Conservation (phyloP, 2,329 filamentous ascomycete genomes). For the Celoporthe dispersa region DNA sequence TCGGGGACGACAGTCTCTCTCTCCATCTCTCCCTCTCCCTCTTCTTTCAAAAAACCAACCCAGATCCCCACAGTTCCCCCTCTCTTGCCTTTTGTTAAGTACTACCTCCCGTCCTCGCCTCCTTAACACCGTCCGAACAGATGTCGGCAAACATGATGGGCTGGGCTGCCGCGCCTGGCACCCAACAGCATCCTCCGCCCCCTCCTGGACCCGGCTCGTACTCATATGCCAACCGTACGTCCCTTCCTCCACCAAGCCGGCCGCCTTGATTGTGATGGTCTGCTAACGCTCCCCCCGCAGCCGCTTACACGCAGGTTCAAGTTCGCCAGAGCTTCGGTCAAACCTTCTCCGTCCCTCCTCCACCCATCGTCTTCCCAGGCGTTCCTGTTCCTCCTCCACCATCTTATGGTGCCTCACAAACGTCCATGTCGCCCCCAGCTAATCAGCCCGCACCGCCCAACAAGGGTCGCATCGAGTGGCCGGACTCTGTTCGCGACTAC, state of each 20-base stretch:
- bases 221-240: slow-evolving; percentile 46
- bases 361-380: slow-evolving; percentile 28
- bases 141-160: slow-evolving; percentile 37
- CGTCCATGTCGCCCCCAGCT: slow-evolving; percentile 34
- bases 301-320: slow-evolving; percentile 65
- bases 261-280: background rate
- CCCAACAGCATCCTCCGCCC: slow-evolving; percentile 43
- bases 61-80: background rate
- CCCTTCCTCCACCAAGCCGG: background rate
- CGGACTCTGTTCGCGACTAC: slow-evolving; percentile 81
- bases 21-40: no score
- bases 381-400: slow-evolving; percentile 31
- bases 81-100: background rate
- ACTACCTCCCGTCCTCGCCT: slow-evolving; percentile 1
- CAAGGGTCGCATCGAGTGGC: slow-evolving; percentile 75
- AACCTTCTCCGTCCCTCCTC: slow-evolving; percentile 44
- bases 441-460: slow-evolving; percentile 42
- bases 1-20: background rate
- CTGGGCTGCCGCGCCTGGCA: slow-evolving; percentile 42
- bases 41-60: background rate
- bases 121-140: background rate
- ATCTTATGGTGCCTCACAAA: slow-evolving; percentile 34
- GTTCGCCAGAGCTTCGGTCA: slow-evolving; percentile 64
- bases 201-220: slow-evolving; percentile 42
- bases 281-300: slow-evolving; percentile 40